Evolutionary conservation across 2,329 filamentous ascomycete genomes (phyloP).

Genomic region (Neopestalotiopsis clavispora): DNA sequence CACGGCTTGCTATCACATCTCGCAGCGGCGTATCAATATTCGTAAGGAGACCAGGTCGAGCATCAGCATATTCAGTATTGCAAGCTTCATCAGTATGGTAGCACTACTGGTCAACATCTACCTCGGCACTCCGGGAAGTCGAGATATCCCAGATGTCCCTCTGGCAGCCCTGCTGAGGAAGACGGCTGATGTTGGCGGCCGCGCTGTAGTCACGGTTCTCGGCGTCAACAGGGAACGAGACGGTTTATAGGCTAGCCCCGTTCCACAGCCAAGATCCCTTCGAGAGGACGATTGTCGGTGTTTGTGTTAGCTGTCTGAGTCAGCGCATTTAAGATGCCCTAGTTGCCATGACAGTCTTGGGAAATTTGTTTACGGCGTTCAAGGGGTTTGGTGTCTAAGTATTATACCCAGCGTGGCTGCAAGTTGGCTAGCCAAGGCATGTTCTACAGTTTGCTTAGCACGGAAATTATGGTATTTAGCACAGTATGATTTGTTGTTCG

Average conservation of each 20-base stretch:
- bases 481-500: neutral
- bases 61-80: conserved; percentile 77
- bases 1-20: conserved; percentile 77
- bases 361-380: neutral
- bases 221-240: conserved; percentile 18
- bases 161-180: conserved; percentile 47
- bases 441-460: neutral
- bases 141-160: conserved; percentile 66
- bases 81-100: conserved; percentile 78
- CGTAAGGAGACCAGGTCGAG: conserved; percentile 79
- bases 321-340: too few species aligned
- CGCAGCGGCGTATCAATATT: conserved; percentile 79
- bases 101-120: conserved; percentile 71
- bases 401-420: conserved; percentile 5
- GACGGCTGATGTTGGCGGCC: conserved; percentile 18
- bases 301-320: too few species aligned
- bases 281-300: too few species aligned
- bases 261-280: too few species aligned
- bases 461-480: neutral
- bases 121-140: conserved; percentile 42
- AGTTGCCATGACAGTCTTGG: too few species aligned
- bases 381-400: neutral
- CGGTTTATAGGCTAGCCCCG: neutral
- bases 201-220: conserved; percentile 16
- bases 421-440: neutral